Evolutionary conservation across 305 asterid genomes (phyloP).

Genomic region (Andrographis paniculata): DNA sequence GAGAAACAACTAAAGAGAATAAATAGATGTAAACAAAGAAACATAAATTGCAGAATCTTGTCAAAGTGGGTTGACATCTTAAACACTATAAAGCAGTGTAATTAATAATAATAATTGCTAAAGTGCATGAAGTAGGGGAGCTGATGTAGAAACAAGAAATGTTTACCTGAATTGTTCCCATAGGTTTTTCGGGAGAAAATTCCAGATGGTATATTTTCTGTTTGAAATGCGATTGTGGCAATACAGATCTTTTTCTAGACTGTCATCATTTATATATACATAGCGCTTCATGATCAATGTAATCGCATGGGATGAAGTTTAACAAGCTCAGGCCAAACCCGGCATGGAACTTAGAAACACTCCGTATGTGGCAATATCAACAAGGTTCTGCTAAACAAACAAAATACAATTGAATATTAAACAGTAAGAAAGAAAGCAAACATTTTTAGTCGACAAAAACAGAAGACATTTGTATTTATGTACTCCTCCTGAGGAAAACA

Average conservation of each 20-base stretch:
- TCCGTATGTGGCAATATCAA: conserved; percentile 11
- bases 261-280: conserved; percentile 81
- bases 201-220: conserved; percentile 83
- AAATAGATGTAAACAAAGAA: no score
- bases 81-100: not conserved
- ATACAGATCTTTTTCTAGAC: conserved; percentile 49
- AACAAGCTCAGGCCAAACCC: conserved; percentile 22
- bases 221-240: conserved; percentile 93
- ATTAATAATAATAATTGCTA: conserved; percentile 1
- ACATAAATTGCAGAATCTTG: not conserved
- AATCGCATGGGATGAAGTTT: conserved; percentile 21
- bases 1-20: no score
- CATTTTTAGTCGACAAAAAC: not conserved
- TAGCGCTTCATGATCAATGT: conserved; percentile 69
- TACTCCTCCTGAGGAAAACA: conserved; percentile 7
- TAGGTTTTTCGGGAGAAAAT: conserved; percentile 91
- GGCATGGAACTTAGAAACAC: conserved; percentile 15
- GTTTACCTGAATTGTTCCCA: conserved; percentile 97
- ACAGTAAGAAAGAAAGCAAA: conserved; percentile 2
- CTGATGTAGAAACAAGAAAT: conserved; percentile 5
- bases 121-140: conserved; percentile 11
- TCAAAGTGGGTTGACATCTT: not conserved
- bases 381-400: conserved; percentile 6
- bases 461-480: conserved; percentile 11
- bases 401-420: not conserved